phyloP scores from a whole-genome alignment of 1,139 yeast genomes.

The Pichia sp. region DNA sequence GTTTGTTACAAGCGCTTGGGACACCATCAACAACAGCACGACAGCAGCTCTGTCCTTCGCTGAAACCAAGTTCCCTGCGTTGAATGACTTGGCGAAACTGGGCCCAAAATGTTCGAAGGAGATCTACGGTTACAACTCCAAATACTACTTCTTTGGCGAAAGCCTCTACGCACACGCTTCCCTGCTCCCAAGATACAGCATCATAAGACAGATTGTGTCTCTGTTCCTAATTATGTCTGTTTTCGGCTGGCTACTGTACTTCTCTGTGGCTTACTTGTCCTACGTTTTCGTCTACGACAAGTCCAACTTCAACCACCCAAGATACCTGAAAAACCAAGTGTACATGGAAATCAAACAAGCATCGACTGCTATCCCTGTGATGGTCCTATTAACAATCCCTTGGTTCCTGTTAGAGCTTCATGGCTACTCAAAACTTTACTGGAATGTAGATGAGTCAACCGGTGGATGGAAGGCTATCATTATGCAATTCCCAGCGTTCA shows the following conservation, averaged over 20 bases:
- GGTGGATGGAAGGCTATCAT: slow-evolving; percentile 66
- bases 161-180: slow-evolving; percentile 57
- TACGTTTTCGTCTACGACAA: slow-evolving; percentile 78
- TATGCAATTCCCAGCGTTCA: slow-evolving; percentile 68
- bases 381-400: slow-evolving; percentile 84
- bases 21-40: slow-evolving; percentile 24
- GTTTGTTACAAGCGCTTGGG: slow-evolving; percentile 28
- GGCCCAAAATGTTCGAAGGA: slow-evolving; percentile 12
- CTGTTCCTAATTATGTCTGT: slow-evolving; percentile 68
- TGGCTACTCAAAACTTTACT: slow-evolving; percentile 78
- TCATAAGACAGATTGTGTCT: slow-evolving; percentile 65
- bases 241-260: slow-evolving; percentile 80
- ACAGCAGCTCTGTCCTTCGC: slow-evolving; percentile 22
- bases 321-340: slow-evolving; percentile 91
- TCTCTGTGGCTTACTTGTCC: slow-evolving; percentile 69
- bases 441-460: slow-evolving; percentile 54
- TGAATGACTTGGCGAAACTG: slow-evolving; percentile 14
- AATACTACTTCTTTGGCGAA: slow-evolving; percentile 46
- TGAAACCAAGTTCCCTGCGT: slow-evolving; percentile 19
- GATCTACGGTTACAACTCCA: slow-evolving; percentile 41
- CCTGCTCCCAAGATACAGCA: slow-evolving; percentile 62
- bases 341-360: slow-evolving; percentile 77
- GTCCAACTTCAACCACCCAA: slow-evolving; percentile 89
- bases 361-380: slow-evolving; percentile 71
- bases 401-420: slow-evolving; percentile 81